Evolutionary conservation across 371 early-diverging fungal genomes (phyloP), one percentile per base, ranked within the genome.

Genomic region (Syncephalastrum sp.): DNA sequence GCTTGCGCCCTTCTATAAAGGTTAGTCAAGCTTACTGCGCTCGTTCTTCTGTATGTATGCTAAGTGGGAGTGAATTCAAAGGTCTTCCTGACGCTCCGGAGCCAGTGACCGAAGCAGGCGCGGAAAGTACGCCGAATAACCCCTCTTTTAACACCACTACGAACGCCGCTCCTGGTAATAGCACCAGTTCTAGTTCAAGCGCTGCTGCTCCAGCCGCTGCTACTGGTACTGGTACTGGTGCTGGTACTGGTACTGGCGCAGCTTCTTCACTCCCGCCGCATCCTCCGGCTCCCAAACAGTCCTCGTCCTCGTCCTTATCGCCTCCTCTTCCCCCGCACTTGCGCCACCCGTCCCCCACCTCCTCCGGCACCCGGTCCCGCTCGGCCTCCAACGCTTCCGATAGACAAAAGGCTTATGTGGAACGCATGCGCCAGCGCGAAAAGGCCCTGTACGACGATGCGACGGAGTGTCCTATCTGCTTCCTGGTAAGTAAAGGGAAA

Each of bases 401-500:
- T 44, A 38, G 46, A 46, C 48, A 52, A 53, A 13, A 19, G 51
- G 47, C 29, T 51, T n/a, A 27, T 12, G 17, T 52, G 17, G 58
- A 58, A 24, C 48, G 58, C 4, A 51, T 58, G 52, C 58, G 58
- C 13, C 60, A 67, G 51, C 54, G 64, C 60, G 70, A 75, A 56
- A 60, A 69, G 27, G 65, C 64, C 59, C 63, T 85, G 33, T 87
- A 85, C 65, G 81, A 80, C 43, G 82, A 82, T 50, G 82, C 89
- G n/a, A 75, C 94, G 46, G 96, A 96, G 65, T 95, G 96, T 61
- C 96, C 96, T 13, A 95, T 96, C 56, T 95, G 59, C 90, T 65
- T 65, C 47, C 50, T 65, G 24, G 60, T 60, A 53, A 42, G 56
- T 29, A 14, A 25, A 27, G 6, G 8, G 38, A 12, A 10, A 5